phyloP scores from a whole-genome alignment of 1,284 basidiomycete genomes.

The Naganishia sp. region DNA sequence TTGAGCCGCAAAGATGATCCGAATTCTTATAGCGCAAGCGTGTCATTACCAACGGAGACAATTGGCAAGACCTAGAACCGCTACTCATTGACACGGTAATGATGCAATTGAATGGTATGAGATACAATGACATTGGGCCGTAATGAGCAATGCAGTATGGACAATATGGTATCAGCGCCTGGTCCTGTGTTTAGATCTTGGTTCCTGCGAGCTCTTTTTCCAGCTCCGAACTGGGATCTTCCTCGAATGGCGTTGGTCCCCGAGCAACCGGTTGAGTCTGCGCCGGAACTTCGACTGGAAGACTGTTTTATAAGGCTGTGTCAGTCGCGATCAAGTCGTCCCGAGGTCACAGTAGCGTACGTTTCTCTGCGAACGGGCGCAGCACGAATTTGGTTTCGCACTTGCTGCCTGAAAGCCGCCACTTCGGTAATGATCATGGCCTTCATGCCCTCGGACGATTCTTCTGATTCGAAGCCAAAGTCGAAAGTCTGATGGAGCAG shows the following conservation, averaged over 20 bases:
- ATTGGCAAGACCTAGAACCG: background rate
- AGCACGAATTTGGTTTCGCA: slow-evolving; percentile 37
- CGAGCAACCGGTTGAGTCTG: slow-evolving; percentile 52
- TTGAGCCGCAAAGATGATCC: background rate
- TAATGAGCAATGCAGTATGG: background rate
- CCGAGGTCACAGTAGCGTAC: slow-evolving; percentile 32
- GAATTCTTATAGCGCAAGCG: too few relatives aligned
- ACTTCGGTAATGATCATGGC: slow-evolving; percentile 85
- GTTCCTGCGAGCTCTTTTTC: slow-evolving; percentile 74
- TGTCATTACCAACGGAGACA: too few relatives aligned
- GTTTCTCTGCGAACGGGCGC: slow-evolving; percentile 38
- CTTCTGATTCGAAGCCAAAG: slow-evolving; percentile 97
- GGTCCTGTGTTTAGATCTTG: slow-evolving; percentile 2
- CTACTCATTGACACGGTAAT: background rate
- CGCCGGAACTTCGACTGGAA: slow-evolving; percentile 34
- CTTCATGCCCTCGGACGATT: slow-evolving; percentile 96
- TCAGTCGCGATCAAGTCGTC: background rate
- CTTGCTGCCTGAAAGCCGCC: slow-evolving; percentile 48
- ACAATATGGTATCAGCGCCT: background rate
- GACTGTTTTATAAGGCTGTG: slow-evolving; percentile 39
- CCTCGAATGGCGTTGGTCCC: slow-evolving; percentile 65
- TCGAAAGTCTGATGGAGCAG: slow-evolving; percentile 72
- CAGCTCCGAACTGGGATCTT: slow-evolving; percentile 81
- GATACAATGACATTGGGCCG: background rate
- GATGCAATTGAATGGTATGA: background rate